A percentile compares a stretch with the other conserved stretches of the same genome.
phyloP scores from a whole-genome alignment of 352 stramenopile species.

The Phytophthora quininea region DNA sequence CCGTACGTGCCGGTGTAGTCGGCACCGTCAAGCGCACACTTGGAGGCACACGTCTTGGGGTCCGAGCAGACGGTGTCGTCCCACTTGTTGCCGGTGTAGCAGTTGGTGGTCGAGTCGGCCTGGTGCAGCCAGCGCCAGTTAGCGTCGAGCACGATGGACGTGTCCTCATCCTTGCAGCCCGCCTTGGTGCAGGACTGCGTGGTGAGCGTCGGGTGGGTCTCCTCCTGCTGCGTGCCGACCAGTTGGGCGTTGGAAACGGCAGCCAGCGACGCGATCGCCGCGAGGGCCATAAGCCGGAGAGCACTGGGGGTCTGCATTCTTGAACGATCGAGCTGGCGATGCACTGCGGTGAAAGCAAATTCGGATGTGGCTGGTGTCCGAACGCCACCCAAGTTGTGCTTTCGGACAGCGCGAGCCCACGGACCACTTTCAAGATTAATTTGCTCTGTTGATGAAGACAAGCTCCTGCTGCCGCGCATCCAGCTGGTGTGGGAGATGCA shows the following conservation, averaged over 20 bases:
- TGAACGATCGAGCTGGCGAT: neutral
- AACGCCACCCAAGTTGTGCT: neutral
- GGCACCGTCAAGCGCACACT: conserved; percentile 43
- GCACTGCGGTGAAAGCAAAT: conserved; percentile 4
- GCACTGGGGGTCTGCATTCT: conserved; percentile 5
- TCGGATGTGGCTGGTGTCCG: conserved; percentile 1
- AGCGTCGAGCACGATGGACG: conserved; percentile 48
- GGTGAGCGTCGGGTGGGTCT: conserved; percentile 39
- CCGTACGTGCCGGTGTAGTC: conserved; percentile 50
- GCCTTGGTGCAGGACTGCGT: conserved; percentile 21
- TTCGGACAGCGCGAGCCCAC: neutral
- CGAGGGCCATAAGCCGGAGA: conserved; percentile 8
- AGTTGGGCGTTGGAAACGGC: conserved; percentile 1
- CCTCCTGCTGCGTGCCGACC: conserved; percentile 6
- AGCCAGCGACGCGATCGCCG: neutral
- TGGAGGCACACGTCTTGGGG: conserved; percentile 32
- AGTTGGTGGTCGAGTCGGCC: conserved; percentile 27
- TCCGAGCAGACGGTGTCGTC: conserved; percentile 37
- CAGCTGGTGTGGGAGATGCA: neutral
- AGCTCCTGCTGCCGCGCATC: conserved; percentile 1
- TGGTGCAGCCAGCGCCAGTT: conserved; percentile 54
- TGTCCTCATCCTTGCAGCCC: conserved; percentile 32
- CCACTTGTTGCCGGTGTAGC: conserved; percentile 43
- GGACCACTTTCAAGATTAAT: neutral
- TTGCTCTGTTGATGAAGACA: neutral